These are phyloP conservation scores for Mucor lusitanicus DNA, from an alignment of 371 early-diverging fungal genomes.

Conservation along the genomic window DNA sequence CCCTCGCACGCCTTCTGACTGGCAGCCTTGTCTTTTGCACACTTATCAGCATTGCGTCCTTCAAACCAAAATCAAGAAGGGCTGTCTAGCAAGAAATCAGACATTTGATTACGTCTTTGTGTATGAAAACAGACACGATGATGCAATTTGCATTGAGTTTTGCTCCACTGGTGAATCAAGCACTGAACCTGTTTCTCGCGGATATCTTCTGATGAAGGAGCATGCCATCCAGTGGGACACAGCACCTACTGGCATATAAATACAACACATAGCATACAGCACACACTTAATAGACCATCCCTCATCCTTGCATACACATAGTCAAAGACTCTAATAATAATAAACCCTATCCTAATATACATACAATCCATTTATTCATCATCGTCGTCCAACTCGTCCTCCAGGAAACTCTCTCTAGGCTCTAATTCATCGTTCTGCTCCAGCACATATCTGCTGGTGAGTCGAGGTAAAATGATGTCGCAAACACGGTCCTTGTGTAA, in stretches of 20 bases:
- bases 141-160: neutral
- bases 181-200: neutral
- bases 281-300: neutral
- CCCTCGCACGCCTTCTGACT: neutral
- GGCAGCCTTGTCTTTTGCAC: neutral
- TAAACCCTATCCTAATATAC: neutral
- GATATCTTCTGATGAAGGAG: neutral
- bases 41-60: neutral
- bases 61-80: neutral
- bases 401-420: slow-evolving; percentile 80
- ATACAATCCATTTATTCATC: neutral
- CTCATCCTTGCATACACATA: neutral
- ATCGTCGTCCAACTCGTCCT: slow-evolving; percentile 65
- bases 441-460: slow-evolving; percentile 76
- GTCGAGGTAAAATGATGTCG: slow-evolving; percentile 85
- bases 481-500: slow-evolving; percentile 82
- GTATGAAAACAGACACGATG: neutral
- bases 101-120: neutral
- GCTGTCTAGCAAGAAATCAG: neutral
- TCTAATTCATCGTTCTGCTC: slow-evolving; percentile 89
- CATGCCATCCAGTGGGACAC: neutral
- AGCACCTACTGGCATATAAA: neutral
- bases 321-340: neutral
- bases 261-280: neutral
- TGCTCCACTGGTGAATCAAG: neutral